Evolutionary conservation across 1,284 basidiomycete species (phyloP), one percentile per base, ranked within the genome.

Genomic region (Sanghuangporus baumii): DNA sequence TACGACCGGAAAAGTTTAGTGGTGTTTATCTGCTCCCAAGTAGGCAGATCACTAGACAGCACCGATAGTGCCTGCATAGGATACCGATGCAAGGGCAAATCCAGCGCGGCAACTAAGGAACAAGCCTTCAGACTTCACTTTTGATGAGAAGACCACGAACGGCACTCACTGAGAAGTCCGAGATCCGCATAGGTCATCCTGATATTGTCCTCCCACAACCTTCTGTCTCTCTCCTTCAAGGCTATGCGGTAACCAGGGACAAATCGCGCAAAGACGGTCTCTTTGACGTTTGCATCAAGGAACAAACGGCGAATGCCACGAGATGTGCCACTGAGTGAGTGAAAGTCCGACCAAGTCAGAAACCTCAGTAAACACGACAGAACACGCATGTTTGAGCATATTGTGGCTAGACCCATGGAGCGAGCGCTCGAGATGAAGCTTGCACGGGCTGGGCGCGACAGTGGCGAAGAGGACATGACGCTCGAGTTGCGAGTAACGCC

Each of bases 71-170:
- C 83, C 67, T 87, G 83, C 71, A 78, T 77, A 0, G 81, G 82
- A 62, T 83, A 84, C 47, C 74, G 74, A 60, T 89, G 87, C 38
- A 89, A 76, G 0, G 83, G 81, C 7, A 86, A 72, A 6, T 75
- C 75, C 69, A 86, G 83, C 0, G 88, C 89, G 58, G 84, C 75
- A 65, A 86, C 88, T 91, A 46, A n/a, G 43, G 16, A 46, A 46
- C 9, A 7, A 46, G 20, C 7, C 16, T 16, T 46, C 43, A 46
- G 43, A 18, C 43, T n/a, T n/a, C 20, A n/a, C 43, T 18, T 12
- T n/a, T 62, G 31, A 14, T 57, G 50, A 40, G 26, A 57, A 46
- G 6, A 55, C 56, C 66, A 51, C 58, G 58, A 54, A 55, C 3
- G 55, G 38, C 59, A 79, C 87, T 71, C 73, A 90, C 89, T 70